These are phyloP conservation scores for rapeseed (Brassica napus) DNA, from an alignment of 345 rosid species.

Conservation along the genomic window Da-Ae NC_063436.1:27998501-27999000, in stretches of 20 bases:
- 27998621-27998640: not conserved
- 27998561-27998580: constrained; percentile 71
- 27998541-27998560: constrained; percentile 58
- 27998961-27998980: not conserved
- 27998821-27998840: not conserved
- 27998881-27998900: constrained; percentile 74
- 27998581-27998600: constrained; percentile 60
- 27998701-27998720: constrained; percentile 99
- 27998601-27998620: constrained; percentile 53
- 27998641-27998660: not conserved
- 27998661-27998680: constrained; percentile 45
- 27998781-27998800: constrained; percentile 95
- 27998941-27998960: constrained; percentile 63
- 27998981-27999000: constrained; percentile 11
- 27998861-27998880: constrained; percentile 7
- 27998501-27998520: not conserved
- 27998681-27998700: constrained; percentile 79
- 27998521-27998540: constrained; percentile 11
- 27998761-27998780: constrained; percentile 80
- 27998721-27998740: constrained; percentile 90
- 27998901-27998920: constrained; percentile 68
- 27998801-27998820: constrained; percentile 89
- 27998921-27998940: constrained; percentile 85
- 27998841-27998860: too few relatives aligned
- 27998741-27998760: constrained; percentile 74